phyloP scores from a whole-genome alignment of 495 filamentous ascomycete species.

The Rostrohypoxylon terebratum region DNA sequence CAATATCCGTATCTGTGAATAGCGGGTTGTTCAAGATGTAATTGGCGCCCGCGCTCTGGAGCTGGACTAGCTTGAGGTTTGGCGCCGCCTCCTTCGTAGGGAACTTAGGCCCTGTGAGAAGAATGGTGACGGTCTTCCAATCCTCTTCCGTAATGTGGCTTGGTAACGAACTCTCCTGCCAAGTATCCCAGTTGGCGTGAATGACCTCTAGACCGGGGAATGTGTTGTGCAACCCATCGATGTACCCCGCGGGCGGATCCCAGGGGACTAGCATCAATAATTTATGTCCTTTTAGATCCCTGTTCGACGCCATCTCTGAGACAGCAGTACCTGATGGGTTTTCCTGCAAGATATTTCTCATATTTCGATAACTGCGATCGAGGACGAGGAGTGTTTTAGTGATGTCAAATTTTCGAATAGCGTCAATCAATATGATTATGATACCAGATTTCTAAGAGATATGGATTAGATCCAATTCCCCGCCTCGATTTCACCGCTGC shows the following conservation, averaged over 20 bases:
- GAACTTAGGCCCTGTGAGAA: constrained; percentile 69
- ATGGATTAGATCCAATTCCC: constrained; percentile 23
- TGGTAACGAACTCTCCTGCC: constrained; percentile 13
- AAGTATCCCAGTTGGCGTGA: constrained; percentile 33
- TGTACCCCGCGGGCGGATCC: constrained; percentile 52
- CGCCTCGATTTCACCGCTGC: constrained; percentile 21
- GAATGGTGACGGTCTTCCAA: constrained; percentile 71
- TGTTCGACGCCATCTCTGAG: constrained; percentile 46
- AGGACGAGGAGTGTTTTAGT: neutral
- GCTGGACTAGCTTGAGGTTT: constrained; percentile 77
- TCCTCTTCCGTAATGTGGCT: constrained; percentile 42
- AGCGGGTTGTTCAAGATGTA: constrained; percentile 71
- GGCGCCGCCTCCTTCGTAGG: constrained; percentile 58
- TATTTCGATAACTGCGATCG: constrained; percentile 1
- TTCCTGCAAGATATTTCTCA: constrained; percentile 37
- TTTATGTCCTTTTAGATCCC: constrained; percentile 58
- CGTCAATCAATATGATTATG: neutral
- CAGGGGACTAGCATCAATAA: constrained; percentile 62
- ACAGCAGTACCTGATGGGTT: constrained; percentile 32
- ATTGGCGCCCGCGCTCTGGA: constrained; percentile 80
- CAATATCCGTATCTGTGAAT: constrained; percentile 70
- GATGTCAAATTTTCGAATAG: neutral
- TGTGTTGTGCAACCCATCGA: constrained; percentile 58
- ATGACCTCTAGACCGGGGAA: constrained; percentile 66
- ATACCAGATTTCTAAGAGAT: neutral